Evolutionary conservation across 1,284 basidiomycete species (phyloP).

Genomic region (Omphalotus olearius): DNA sequence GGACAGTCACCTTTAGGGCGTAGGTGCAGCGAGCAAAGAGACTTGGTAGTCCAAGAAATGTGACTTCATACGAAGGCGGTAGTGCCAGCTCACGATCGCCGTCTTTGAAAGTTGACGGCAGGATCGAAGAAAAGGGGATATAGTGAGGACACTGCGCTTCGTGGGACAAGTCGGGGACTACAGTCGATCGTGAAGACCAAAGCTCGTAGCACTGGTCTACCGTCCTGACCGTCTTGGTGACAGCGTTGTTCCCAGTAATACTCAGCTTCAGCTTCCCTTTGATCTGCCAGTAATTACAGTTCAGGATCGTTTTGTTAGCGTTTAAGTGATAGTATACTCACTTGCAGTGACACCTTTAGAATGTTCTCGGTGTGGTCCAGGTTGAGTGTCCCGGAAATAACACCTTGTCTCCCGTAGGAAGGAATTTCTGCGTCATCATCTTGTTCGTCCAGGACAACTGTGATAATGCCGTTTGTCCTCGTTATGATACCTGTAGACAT

Average conservation of each 20-base stretch:
- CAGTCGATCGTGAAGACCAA: constrained; percentile 1
- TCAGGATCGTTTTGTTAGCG: neutral
- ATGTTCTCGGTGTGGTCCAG: constrained; percentile 1
- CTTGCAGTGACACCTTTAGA: constrained; percentile 5
- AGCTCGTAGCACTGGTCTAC: constrained; percentile 6
- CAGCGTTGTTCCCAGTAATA: constrained; percentile 8
- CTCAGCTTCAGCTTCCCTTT: constrained; percentile 10
- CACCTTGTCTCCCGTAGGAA: constrained; percentile 8
- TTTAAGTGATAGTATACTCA: neutral
- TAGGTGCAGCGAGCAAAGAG: constrained; percentile 11
- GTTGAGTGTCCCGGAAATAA: constrained; percentile 7
- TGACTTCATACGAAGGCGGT: constrained; percentile 13
- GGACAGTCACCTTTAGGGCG: constrained; percentile 4
- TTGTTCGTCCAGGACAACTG: constrained; percentile 7
- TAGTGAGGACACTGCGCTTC: neutral
- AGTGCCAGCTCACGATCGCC: constrained; percentile 5
- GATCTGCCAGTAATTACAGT: neutral
- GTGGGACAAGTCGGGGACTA: neutral
- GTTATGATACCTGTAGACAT: constrained; percentile 9
- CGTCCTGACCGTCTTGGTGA: constrained; percentile 6
- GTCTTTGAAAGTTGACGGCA: constrained; percentile 12
- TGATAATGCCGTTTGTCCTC: constrained; percentile 3
- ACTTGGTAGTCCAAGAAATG: constrained; percentile 9
- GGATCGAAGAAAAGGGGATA: constrained; percentile 9
- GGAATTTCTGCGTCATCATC: constrained; percentile 7